Evolutionary conservation across 140 eudicot species (phyloP), one percentile per base, ranked within the genome.

Genomic region (Erigeron philadelphicus): DNA sequence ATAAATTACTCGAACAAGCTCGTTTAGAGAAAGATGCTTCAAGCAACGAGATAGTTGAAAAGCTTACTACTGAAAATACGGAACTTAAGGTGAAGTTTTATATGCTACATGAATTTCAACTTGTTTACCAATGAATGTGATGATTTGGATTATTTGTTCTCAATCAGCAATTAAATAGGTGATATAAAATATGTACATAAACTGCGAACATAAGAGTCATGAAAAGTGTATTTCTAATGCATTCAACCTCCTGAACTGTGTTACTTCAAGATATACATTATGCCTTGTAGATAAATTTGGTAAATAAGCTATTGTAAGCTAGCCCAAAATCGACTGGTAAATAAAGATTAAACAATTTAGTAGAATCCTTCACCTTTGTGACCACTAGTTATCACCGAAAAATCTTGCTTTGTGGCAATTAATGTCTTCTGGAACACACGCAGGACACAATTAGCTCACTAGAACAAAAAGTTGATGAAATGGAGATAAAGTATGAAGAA

Each of bases 401-500:
- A 44, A 45, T 49, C 21, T 16, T 75, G 49, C 19, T 71, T 6
- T 63, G 23, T 59, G 48, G 44, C 15, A 49, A 54, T 74, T 66
- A 40, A 47, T 53, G 17, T 25, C 13, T 41, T 68, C 49, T 79
- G 75, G 12, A 13, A 74, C 41, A 61, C 50, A 46, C 76, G 58
- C 81, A 89, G 94, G 79, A 62, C 49, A 56, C 77, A 55, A 82
- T 89, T 31, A 84, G 76, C 64, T 78, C 95, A 60, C 74, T 82
- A 79, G 96, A 89, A 74, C 77, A 84, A 81, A 86, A 81, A 76
- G 60, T 84, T 71, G 88, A 82, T 71, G 96, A 89, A 86, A 80
- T 83, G 35, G 95, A 86, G 75, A 89, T 72, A 61, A 75, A 46
- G 38, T 70, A 58, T 16, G 84, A 80, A 70, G 84, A 75, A 74